These are phyloP conservation scores for Usnea hakonensis DNA, from an alignment of 495 filamentous ascomycete genomes.

Conservation along the genomic window DNA sequence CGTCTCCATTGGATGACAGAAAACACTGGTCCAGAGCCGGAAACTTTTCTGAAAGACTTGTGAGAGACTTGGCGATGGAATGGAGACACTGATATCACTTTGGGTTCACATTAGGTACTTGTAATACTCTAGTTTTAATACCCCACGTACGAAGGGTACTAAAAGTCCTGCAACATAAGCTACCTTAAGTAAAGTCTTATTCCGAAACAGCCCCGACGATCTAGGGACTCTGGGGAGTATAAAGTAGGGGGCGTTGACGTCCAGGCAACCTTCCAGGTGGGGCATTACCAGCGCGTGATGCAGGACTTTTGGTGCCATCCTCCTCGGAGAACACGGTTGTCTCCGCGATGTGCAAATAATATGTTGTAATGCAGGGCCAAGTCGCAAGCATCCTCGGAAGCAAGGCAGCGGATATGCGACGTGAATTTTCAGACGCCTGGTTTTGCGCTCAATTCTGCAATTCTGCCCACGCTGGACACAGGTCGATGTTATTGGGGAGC, in stretches of 20 bases:
- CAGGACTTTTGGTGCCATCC: too few relatives aligned
- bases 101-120: neutral
- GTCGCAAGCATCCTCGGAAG: neutral
- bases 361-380: neutral
- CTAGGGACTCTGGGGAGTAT: too few relatives aligned
- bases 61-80: neutral
- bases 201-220: too few relatives aligned
- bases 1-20: slow-evolving; percentile 7
- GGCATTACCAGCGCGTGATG: too few relatives aligned
- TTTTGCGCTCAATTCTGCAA: neutral
- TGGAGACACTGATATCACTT: neutral
- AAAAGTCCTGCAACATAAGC: too few relatives aligned
- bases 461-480: neutral
- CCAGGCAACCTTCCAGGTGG: too few relatives aligned
- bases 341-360: too few relatives aligned
- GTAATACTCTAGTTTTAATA: too few relatives aligned
- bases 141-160: too few relatives aligned
- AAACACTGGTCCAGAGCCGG: neutral
- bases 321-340: too few relatives aligned
- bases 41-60: slow-evolving; percentile 1
- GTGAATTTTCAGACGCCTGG: neutral
- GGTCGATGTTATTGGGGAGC: neutral
- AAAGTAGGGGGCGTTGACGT: too few relatives aligned
- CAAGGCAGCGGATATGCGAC: neutral
- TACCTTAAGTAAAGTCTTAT: too few relatives aligned